Evolutionary conservation across 768 basidiomycete species (phyloP), one percentile per base, ranked within the genome.

Genomic region (Russula earlei): DNA sequence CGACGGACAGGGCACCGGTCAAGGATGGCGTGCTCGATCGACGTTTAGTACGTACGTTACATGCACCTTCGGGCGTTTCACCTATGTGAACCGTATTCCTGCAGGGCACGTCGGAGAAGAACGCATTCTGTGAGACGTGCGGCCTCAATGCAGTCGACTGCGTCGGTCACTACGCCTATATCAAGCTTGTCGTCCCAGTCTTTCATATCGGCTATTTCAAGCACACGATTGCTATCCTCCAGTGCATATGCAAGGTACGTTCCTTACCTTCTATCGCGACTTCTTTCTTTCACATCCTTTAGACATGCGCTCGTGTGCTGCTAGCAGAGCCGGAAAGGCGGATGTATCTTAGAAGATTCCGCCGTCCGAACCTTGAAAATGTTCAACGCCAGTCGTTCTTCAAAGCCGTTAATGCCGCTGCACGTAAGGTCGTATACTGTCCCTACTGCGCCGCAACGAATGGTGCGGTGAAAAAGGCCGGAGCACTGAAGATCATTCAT

Each of bases 171-270:
- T 98, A 96, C 68, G 94, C 94, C 5, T 98, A 98, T 72, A 97
- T 99, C 73, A 97, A 96, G 70, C 79, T 99, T 41, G 83, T 87
- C 31, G 84, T 99, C 19, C 96, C 96, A 0, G 94, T 98, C 19
- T 99, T 98, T 69, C 96, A 99, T 68, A 91, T 98, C 54, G 96
- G 96, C 7, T 99, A 91, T 71, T 98, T 99, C 75, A 90, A 93
- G 68, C 93, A 97, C 63, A 91, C 87, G 17, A 91, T 98, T 56
- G 80, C 81, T 24, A 87, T 98, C 61, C 78, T 98, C 1, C 96
- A 98, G 67, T 87, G 88, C 63, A 93, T 98, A 62, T 99, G 96
- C 80, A 99, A 99, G 74, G 94, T 92, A 59, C 52, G 77, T 63
- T 6, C 42, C 15, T n/a, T 20, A 17, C 4, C 15, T 40, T 27